A percentile compares a stretch with the other conserved stretches of the same genome.
Conservation (phyloP, 768 basidiomycete genomes). For the Pleurotus djamor region DNA sequence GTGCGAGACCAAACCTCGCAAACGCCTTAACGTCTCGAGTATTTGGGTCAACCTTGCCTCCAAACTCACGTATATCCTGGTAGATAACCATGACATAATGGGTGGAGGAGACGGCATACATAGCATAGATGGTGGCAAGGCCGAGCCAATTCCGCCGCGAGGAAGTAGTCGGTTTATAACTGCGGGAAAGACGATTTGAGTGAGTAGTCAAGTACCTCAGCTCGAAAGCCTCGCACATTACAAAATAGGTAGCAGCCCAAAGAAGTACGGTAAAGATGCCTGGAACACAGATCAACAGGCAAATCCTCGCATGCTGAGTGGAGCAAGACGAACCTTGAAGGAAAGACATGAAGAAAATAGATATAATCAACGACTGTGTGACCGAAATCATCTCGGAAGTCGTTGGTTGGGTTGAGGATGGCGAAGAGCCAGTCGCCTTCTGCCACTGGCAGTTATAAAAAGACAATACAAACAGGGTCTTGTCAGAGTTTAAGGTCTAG, state of each 20-base stretch:
- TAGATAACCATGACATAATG: constrained; percentile 5
- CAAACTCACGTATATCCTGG: constrained; percentile 1
- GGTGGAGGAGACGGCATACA: constrained; percentile 1
- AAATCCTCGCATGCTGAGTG: neutral
- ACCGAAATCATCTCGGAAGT: neutral
- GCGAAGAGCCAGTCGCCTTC: too few species aligned
- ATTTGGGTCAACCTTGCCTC: neutral
- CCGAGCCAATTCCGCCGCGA: constrained; percentile 1
- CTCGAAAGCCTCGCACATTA: neutral
- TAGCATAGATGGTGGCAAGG: neutral
- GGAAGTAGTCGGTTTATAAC: neutral
- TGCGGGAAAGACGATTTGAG: neutral
- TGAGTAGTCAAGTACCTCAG: neutral
- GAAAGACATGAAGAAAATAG: constrained; percentile 7
- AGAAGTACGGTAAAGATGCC: neutral
- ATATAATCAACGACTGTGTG: constrained; percentile 1
- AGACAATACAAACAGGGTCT: neutral
- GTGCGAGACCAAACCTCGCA: constrained; percentile 2
- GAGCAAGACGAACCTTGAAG: neutral
- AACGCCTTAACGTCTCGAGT: constrained; percentile 4
- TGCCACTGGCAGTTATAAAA: too few species aligned
- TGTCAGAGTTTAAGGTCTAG: neutral
- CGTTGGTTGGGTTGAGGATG: too few species aligned
- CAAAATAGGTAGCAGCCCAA: constrained; percentile 4
- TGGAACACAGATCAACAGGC: neutral